phyloP scores from a whole-genome alignment of 1,284 basidiomycete genomes.

The Abortiporus biennis region DNA sequence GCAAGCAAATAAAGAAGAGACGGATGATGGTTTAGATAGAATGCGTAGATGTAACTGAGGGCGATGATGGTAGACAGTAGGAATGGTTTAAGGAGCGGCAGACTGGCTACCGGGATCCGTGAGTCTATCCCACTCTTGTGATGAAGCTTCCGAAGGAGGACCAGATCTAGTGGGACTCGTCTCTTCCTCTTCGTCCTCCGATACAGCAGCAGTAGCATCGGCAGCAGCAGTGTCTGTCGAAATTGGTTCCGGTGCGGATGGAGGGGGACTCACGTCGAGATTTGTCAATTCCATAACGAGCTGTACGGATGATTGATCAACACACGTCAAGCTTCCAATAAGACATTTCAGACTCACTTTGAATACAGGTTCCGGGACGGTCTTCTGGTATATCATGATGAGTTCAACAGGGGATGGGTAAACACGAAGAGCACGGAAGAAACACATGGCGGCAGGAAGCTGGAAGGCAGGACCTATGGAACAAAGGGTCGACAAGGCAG shows the following conservation, averaged over 20 bases:
- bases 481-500: not conserved
- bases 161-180: constrained; percentile 52
- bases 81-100: constrained; percentile 21
- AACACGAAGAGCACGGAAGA: constrained; percentile 91
- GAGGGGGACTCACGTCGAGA: constrained; percentile 76
- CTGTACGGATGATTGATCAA: constrained; percentile 30
- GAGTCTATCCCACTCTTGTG: constrained; percentile 82
- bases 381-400: constrained; percentile 90
- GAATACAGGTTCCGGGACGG: constrained; percentile 83
- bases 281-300: constrained; percentile 87
- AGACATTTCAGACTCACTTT: constrained; percentile 41
- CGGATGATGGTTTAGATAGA: too few relatives aligned
- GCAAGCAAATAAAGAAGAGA: constrained; percentile 11
- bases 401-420: constrained; percentile 93
- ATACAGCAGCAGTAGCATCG: constrained; percentile 24
- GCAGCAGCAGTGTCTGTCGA: constrained; percentile 14
- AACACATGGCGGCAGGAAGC: constrained; percentile 80
- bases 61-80: constrained; percentile 2
- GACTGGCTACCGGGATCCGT: constrained; percentile 60
- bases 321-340: constrained; percentile 3
- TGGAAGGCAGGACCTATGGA: constrained; percentile 66
- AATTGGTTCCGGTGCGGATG: constrained; percentile 31
- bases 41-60: constrained; percentile 7
- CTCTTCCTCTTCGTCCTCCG: constrained; percentile 46
- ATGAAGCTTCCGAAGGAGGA: constrained; percentile 76